Evolutionary conservation across 2,329 filamentous ascomycete species (phyloP), one percentile per base, ranked within the genome.

Genomic region (Stachybotrys chlorohalonatus): DNA sequence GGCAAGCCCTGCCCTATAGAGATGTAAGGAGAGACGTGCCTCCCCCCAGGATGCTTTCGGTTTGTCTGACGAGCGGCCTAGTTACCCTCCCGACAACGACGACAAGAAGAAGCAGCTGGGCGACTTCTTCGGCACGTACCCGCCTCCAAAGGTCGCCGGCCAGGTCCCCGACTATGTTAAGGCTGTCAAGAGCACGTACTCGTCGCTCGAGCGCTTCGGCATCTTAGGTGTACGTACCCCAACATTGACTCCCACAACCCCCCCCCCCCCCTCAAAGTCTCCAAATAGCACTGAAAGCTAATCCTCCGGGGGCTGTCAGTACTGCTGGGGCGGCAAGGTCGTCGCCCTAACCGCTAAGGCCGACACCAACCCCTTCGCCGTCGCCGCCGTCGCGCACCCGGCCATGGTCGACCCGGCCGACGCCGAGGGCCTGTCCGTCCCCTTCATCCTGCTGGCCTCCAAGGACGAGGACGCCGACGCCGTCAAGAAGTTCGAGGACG

Each of bases 311-410:
- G 24, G 36, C 16, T 45, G 16, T n/a, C 55, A 80, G 69, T 81
- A 79, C 68, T 89, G 86, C 74, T 89, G 84, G 85, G 86, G 86
- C 59, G 85, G 84, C 60, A 89, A 89, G 72, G 80, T 87, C 8
- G 76, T 78, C 17, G 73, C 77, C 13, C 73, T 84, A 46, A 67
- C 70, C 47, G 71, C 75, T 31, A 80, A 81, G 31, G 71, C 73
- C 11, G 66, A 72, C 46, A 72, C 71, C 47, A 85, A 78, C 64
- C 75, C 74, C 46, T 89, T 88, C 66, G 74, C 73, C 56, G 73
- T 74, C 32, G 80, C 68, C 5, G 79, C 78, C 48, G 68, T 76
- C 56, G 69, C 68, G 57, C 83, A 86, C 66, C 83, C 83, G 0
- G 83, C 82, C 58, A 84, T 85, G 80, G 79, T 86, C 47, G 83